These are phyloP conservation scores for Rubroboletus pulcherrimus DNA, from an alignment of 768 basidiomycete species.

Conservation along the genomic window DNA sequence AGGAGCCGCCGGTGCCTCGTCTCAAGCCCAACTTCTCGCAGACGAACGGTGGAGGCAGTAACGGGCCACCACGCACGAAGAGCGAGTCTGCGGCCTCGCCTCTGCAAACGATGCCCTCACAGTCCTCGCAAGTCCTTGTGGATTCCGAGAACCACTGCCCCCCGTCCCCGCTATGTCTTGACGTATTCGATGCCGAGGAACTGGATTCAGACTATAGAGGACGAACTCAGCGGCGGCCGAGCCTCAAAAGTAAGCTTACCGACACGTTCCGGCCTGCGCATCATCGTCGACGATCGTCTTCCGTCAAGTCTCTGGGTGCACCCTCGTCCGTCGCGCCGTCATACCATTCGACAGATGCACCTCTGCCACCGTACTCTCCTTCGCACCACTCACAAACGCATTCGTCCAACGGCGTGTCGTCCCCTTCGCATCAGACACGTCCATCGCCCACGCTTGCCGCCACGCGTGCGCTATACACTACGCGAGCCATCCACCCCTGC, in stretches of 20 bases:
- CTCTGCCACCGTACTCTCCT: conserved; percentile 24
- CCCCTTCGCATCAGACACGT: conserved; percentile 12
- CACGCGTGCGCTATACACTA: conserved; percentile 57
- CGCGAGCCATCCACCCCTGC: conserved; percentile 67
- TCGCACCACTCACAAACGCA: conserved; percentile 17
- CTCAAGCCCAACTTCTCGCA: conserved; percentile 26
- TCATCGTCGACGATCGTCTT: conserved; percentile 33
- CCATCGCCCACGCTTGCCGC: conserved; percentile 25
- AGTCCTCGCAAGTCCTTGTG: conserved; percentile 26
- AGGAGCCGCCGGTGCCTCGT: conserved; percentile 30
- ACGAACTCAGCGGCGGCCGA: conserved; percentile 28
- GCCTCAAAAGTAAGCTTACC: conserved; percentile 32
- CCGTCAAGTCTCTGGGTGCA: conserved; percentile 32
- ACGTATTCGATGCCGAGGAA: conserved; percentile 24
- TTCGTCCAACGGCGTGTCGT: conserved; percentile 7
- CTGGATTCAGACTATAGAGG: conserved; percentile 25
- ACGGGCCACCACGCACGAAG: conserved; percentile 40
- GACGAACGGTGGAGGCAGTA: conserved; percentile 11
- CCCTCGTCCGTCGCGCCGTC: conserved; percentile 26
- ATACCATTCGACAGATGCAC: conserved; percentile 20
- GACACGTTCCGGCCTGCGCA: conserved; percentile 31
- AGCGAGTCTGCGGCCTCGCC: conserved; percentile 44
- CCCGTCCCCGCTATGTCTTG: conserved; percentile 27
- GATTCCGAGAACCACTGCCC: conserved; percentile 25
- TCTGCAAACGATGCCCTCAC: conserved; percentile 18